Evolutionary conservation across 2,329 filamentous ascomycete species (phyloP).

Genomic region (Nothophaeocryptopus gaeumannii): DNA sequence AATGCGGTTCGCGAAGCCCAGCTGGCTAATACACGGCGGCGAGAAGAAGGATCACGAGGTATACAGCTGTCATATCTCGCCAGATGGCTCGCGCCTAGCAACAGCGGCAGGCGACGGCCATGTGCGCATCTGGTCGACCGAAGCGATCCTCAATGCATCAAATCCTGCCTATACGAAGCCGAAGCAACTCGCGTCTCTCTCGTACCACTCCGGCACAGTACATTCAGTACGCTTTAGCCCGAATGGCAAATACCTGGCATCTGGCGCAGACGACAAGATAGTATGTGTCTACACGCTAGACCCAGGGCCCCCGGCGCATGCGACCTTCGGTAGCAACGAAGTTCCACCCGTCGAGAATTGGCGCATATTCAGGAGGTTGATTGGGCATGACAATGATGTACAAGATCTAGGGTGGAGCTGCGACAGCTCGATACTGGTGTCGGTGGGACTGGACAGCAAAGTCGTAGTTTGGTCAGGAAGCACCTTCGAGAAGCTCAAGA

Average conservation of each 20-base stretch:
- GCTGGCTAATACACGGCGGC: slow-evolving; percentile 93
- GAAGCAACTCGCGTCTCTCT: slow-evolving; percentile 95
- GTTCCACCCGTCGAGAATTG: slow-evolving; percentile 94
- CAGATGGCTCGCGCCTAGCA: slow-evolving; percentile 85
- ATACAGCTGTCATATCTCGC: slow-evolving; percentile 95
- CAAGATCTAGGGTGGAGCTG: slow-evolving; percentile 97
- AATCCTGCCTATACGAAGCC: slow-evolving; percentile 71
- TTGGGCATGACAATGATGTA: slow-evolving; percentile 97
- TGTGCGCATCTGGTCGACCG: slow-evolving; percentile 96
- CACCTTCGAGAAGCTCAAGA: slow-evolving; percentile 97
- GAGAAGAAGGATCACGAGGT: slow-evolving; percentile 99
- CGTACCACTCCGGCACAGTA: slow-evolving; percentile 95
- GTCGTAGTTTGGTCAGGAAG: slow-evolving; percentile 97
- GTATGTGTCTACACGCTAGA: slow-evolving; percentile 96
- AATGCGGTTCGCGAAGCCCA: slow-evolving; percentile 77
- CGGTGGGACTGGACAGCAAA: slow-evolving; percentile 94
- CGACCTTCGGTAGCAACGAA: slow-evolving; percentile 83
- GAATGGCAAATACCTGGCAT: slow-evolving; percentile 91
- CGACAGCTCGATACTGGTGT: slow-evolving; percentile 92
- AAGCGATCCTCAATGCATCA: slow-evolving; percentile 80
- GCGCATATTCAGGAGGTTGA: slow-evolving; percentile 89
- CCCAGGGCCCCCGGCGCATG: slow-evolving; percentile 70
- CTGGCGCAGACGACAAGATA: slow-evolving; percentile 96
- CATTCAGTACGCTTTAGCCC: slow-evolving; percentile 96
- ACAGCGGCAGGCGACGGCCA: slow-evolving; percentile 97